Conservation (phyloP, 1,284 basidiomycete species). For the Golubevia pallescens region DNA sequence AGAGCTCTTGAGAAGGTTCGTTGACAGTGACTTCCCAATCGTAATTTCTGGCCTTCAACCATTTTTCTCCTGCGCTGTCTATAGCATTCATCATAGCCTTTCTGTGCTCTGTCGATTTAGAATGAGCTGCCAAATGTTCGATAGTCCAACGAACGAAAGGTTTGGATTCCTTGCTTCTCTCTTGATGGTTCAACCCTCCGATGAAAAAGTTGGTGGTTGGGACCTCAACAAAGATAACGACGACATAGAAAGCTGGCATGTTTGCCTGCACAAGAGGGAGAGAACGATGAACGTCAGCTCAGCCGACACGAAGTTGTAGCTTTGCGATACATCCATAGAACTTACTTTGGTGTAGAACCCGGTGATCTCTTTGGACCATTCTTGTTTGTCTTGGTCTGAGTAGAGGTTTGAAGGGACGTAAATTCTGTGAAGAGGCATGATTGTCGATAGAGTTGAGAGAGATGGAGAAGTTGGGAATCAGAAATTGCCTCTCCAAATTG, state of each 20-base stretch:
- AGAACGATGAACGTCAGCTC: background rate
- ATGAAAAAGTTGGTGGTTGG: background rate
- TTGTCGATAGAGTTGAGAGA: too few relatives aligned
- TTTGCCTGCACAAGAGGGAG: background rate
- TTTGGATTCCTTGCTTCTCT: background rate
- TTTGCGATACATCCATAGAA: too few relatives aligned
- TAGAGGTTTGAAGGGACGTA: background rate
- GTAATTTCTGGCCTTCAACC: background rate
- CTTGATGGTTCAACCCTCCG: background rate
- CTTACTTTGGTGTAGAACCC: background rate
- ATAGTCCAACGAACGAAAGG: background rate
- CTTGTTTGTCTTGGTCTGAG: background rate
- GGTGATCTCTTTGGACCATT: background rate
- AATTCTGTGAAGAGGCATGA: too few relatives aligned
- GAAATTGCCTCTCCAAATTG: too few relatives aligned
- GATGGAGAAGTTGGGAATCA: too few relatives aligned
- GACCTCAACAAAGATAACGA: background rate
- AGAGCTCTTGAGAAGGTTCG: background rate
- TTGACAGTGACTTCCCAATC: background rate
- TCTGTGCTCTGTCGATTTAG: background rate
- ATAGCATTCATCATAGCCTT: background rate
- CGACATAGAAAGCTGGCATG: background rate
- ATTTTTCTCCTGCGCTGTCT: background rate
- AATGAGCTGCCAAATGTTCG: background rate
- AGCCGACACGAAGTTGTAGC: too few relatives aligned